Conservation (phyloP, 495 filamentous ascomycete genomes). For the Podospora sp. region DNA sequence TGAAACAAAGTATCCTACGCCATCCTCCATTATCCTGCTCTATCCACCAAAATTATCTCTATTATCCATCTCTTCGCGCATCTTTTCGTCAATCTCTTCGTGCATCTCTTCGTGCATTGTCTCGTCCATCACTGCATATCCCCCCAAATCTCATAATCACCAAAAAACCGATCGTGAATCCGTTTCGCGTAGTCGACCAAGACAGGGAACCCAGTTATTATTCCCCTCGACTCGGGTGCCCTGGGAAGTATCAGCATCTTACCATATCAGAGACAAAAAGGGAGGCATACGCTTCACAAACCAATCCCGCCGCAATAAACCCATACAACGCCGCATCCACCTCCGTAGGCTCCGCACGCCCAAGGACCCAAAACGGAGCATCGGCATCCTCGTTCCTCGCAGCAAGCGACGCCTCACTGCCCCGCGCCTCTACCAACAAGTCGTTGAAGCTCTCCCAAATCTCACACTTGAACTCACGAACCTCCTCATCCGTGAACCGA, state of each 20-base stretch:
- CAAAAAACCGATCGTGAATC: constrained; percentile 62
- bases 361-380: constrained; percentile 59
- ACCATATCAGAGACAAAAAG: background rate
- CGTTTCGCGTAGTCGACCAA: constrained; percentile 59
- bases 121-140: background rate
- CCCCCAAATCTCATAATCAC: constrained; percentile 50
- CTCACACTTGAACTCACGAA: constrained; percentile 45
- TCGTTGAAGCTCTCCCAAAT: constrained; percentile 56
- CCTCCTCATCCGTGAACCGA: constrained; percentile 54
- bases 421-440: constrained; percentile 30
- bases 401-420: constrained; percentile 15
- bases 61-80: too few species aligned
- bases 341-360: constrained; percentile 57
- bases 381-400: constrained; percentile 19
- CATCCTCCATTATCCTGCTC: background rate
- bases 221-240: constrained; percentile 46
- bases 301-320: constrained; percentile 53
- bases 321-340: constrained; percentile 60
- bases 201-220: constrained; percentile 49
- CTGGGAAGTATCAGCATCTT: constrained; percentile 33
- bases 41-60: too few species aligned
- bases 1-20: background rate
- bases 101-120: too few species aligned
- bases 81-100: too few species aligned
- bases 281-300: constrained; percentile 58